Conservation (phyloP, 2,329 filamentous ascomycete genomes). For the Claviceps citrina region DNA sequence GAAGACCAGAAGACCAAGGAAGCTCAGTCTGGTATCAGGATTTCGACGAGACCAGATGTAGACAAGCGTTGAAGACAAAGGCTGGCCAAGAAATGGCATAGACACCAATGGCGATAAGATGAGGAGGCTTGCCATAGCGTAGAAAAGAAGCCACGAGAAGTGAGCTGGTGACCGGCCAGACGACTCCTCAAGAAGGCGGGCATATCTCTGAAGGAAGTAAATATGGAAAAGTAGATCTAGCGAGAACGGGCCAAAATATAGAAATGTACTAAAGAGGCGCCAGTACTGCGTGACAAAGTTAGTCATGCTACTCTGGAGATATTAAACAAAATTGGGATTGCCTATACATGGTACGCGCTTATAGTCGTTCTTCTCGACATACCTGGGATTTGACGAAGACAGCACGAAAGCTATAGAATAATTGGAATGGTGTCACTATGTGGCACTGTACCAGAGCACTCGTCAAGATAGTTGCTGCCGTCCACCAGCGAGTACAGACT, state of each 20-base stretch:
- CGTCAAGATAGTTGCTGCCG: conserved; percentile 74
- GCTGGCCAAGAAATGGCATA: conserved; percentile 87
- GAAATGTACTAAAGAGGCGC: conserved; percentile 88
- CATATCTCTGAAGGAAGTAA: conserved; percentile 95
- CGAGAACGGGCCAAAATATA: conserved; percentile 90
- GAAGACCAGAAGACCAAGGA: conserved; percentile 79
- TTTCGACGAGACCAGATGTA: conserved; percentile 97
- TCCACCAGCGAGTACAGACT: conserved; percentile 92
- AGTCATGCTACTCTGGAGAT: conserved; percentile 3
- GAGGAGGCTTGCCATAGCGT: conserved; percentile 66
- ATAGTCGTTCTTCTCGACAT: conserved; percentile 14
- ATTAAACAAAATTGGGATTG: conserved; percentile 1
- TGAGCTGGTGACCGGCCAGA: conserved; percentile 82
- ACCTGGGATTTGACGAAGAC: conserved; percentile 90
- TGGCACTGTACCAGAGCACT: conserved; percentile 87
- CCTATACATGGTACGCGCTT: not conserved
- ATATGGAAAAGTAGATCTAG: conserved; percentile 94
- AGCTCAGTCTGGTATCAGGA: conserved; percentile 77
- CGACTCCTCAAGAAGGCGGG: conserved; percentile 84
- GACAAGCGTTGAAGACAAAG: conserved; percentile 80
- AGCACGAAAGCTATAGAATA: conserved; percentile 90
- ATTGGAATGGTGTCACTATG: conserved; percentile 80
- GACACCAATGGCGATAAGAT: conserved; percentile 72
- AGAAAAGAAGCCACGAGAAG: conserved; percentile 88
- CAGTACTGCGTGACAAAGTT: conserved; percentile 52